phyloP scores from a whole-genome alignment of 495 filamentous ascomycete species.

The Xeromyces bisporus region DNA sequence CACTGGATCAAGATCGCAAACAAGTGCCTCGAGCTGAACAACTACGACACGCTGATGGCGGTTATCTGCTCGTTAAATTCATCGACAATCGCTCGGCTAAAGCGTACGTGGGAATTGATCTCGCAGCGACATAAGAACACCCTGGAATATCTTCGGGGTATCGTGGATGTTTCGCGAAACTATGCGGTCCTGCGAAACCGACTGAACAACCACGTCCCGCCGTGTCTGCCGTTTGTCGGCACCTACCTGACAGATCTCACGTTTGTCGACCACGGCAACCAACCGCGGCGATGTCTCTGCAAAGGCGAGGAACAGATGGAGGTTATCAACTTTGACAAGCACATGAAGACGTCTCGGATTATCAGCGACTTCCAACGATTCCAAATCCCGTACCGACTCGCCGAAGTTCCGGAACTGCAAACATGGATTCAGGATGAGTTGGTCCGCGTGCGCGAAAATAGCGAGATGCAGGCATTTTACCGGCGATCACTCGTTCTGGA shows the following conservation, averaged over 20 bases:
- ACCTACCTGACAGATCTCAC: constrained; percentile 79
- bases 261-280: constrained; percentile 81
- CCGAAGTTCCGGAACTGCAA: constrained; percentile 76
- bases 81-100: constrained; percentile 79
- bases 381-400: constrained; percentile 83
- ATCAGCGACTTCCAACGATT: constrained; percentile 94
- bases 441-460: constrained; percentile 58
- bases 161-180: constrained; percentile 82
- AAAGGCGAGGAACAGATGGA: constrained; percentile 41
- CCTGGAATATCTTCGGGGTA: constrained; percentile 56
- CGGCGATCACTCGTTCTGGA: constrained; percentile 79
- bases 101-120: constrained; percentile 84
- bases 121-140: constrained; percentile 69
- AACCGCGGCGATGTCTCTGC: constrained; percentile 35
- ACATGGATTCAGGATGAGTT: constrained; percentile 84
- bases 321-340: constrained; percentile 98
- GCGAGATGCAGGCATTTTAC: constrained; percentile 65
- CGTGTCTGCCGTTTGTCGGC: constrained; percentile 92
- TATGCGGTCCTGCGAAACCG: constrained; percentile 78
- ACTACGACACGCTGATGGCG: constrained; percentile 93
- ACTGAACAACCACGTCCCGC: constrained; percentile 74
- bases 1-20: constrained; percentile 96
- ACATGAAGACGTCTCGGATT: constrained; percentile 82
- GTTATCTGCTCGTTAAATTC: constrained; percentile 88
- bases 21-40: constrained; percentile 74